phyloP scores from a whole-genome alignment of 192 early-diverging fungal species.

The Helicostylum pulchrum region DNA sequence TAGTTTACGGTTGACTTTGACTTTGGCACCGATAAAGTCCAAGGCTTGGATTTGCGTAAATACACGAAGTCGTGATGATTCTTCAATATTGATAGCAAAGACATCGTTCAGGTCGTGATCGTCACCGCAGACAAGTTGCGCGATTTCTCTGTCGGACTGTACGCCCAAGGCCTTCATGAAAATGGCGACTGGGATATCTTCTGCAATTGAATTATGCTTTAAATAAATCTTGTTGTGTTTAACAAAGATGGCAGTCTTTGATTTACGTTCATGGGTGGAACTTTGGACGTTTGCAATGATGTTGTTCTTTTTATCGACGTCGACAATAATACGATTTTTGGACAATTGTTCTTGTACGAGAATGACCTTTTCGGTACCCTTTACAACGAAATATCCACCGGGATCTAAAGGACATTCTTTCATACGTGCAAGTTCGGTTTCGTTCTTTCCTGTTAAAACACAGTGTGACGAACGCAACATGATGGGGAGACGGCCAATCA shows the following conservation, averaged over 20 bases:
- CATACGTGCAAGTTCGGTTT: slow-evolving; percentile 82
- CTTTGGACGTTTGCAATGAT: slow-evolving; percentile 85
- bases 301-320: slow-evolving; percentile 74
- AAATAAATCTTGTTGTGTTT: slow-evolving; percentile 72
- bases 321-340: slow-evolving; percentile 97
- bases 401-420: slow-evolving; percentile 96
- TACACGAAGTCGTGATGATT: slow-evolving; percentile 66
- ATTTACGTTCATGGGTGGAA: slow-evolving; percentile 91
- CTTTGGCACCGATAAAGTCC: slow-evolving; percentile 79
- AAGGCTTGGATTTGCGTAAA: slow-evolving; percentile 92
- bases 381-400: slow-evolving; percentile 95
- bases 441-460: slow-evolving; percentile 70
- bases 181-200: slow-evolving; percentile 84
- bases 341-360: slow-evolving; percentile 98
- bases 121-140: slow-evolving; percentile 85
- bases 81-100: slow-evolving; percentile 86
- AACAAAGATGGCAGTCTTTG: slow-evolving; percentile 80
- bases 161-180: slow-evolving; percentile 95
- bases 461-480: slow-evolving; percentile 91
- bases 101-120: slow-evolving; percentile 79
- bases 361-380: slow-evolving; percentile 96
- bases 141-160: slow-evolving; percentile 92
- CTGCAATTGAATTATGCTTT: slow-evolving; percentile 86
- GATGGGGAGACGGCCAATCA: slow-evolving; percentile 93
- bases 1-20: slow-evolving; percentile 63